phyloP scores from a whole-genome alignment of 2,329 filamentous ascomycete species.

The Orbilia blumenaviensis region DNA sequence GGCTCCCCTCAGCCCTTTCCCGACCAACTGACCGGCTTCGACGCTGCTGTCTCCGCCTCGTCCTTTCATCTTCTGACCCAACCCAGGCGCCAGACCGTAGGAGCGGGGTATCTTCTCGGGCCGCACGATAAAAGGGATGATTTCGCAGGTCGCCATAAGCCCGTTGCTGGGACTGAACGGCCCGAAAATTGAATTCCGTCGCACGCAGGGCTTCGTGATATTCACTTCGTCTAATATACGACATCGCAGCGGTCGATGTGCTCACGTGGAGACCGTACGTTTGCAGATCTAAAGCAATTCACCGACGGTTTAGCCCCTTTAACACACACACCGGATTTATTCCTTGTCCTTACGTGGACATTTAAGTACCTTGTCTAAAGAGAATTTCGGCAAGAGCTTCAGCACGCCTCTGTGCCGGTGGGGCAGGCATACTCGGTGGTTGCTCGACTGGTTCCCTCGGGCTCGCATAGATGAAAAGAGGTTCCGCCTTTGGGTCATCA shows the following conservation, averaged over 20 bases:
- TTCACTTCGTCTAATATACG: constrained; percentile 42
- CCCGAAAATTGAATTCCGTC: constrained; percentile 50
- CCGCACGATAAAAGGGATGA: constrained; percentile 35
- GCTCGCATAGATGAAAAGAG: constrained; percentile 21
- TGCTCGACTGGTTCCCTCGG: constrained; percentile 32
- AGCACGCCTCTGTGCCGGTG: constrained; percentile 23
- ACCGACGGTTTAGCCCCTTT: background rate
- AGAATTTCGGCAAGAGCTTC: constrained; percentile 46
- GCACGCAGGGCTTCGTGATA: constrained; percentile 45
- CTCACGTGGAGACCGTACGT: constrained; percentile 44
- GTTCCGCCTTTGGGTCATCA: constrained; percentile 15
- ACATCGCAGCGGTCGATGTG: constrained; percentile 47
- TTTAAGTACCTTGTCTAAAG: constrained; percentile 40
- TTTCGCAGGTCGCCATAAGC: constrained; percentile 43
- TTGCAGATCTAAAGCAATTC: constrained; percentile 31
- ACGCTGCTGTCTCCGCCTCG: constrained; percentile 17
- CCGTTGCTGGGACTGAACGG: constrained; percentile 43
- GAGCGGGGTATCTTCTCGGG: constrained; percentile 37
- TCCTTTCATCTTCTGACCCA: background rate
- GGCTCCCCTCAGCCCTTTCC: background rate
- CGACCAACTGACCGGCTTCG: background rate
- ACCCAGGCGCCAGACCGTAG: background rate
- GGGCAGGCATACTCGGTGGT: constrained; percentile 27
- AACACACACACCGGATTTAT: no score
- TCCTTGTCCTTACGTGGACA: background rate